A percentile compares a stretch with the other conserved stretches of the same genome.
These are phyloP conservation scores for Parasarocladium wereldwijsianum DNA, from an alignment of 2,329 filamentous ascomycete species.

Conservation along the genomic window DNA sequence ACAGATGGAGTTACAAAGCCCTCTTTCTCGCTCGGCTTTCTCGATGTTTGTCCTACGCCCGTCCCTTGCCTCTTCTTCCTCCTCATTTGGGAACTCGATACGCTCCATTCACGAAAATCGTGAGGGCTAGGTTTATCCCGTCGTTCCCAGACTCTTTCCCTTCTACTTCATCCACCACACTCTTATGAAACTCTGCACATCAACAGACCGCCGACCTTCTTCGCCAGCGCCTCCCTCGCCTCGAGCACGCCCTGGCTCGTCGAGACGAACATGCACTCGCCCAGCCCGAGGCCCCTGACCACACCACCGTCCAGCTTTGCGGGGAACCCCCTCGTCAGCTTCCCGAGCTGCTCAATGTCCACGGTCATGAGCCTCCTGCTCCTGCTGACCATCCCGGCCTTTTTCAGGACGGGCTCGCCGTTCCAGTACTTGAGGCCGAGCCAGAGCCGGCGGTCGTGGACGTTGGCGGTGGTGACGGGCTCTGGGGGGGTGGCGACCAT, in stretches of 20 bases:
- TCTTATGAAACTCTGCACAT: conserved; percentile 51
- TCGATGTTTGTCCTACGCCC: too few relatives aligned
- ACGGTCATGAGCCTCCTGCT: conserved; percentile 60
- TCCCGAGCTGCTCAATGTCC: conserved; percentile 43
- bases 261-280: conserved; percentile 68
- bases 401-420: conserved; percentile 60
- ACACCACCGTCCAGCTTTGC: conserved; percentile 44
- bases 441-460: conserved; percentile 66
- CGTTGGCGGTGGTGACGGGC: conserved; percentile 52
- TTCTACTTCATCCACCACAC: conserved; percentile 3
- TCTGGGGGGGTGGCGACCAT: conserved; percentile 33
- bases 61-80: too few relatives aligned
- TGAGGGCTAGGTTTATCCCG: too few relatives aligned
- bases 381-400: conserved; percentile 54
- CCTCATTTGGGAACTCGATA: too few relatives aligned
- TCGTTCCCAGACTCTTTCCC: too few relatives aligned
- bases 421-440: conserved; percentile 83
- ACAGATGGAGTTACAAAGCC: too few relatives aligned
- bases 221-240: conserved; percentile 65
- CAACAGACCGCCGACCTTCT: conserved; percentile 65
- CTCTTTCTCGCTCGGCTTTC: too few relatives aligned
- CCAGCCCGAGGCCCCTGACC: conserved; percentile 60
- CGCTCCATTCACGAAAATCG: too few relatives aligned
- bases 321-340: conserved; percentile 54
- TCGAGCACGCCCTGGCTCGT: conserved; percentile 72